Conservation (phyloP, 2,329 filamentous ascomycete species). For the Exophiala aquamarina region DNA sequence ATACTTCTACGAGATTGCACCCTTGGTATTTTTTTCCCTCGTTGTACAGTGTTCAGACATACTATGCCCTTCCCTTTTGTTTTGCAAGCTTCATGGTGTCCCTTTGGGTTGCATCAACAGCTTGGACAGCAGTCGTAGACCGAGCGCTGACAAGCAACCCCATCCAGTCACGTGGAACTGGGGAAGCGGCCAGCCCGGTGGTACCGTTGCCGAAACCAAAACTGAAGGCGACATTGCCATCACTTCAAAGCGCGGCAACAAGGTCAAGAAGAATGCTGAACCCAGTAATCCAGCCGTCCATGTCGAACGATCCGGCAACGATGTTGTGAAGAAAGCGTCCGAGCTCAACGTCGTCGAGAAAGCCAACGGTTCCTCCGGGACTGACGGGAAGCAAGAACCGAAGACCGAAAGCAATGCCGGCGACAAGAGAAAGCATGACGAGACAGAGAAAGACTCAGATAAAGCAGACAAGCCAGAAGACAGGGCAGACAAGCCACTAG, state of each 20-base stretch:
- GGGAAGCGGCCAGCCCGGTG: constrained; percentile 55
- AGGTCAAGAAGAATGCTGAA: constrained; percentile 63
- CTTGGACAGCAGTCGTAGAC: neutral
- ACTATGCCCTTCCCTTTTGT: no score
- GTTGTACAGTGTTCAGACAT: no score
- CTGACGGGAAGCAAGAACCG: constrained; percentile 34
- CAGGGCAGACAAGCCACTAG: constrained; percentile 15
- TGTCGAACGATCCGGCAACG: constrained; percentile 59
- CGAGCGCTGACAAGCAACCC: constrained; percentile 3
- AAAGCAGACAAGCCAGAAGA: constrained; percentile 12
- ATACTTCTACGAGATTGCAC: neutral
- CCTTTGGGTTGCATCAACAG: neutral
- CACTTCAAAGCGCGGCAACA: constrained; percentile 62
- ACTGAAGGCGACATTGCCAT: constrained; percentile 61
- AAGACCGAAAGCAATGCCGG: constrained; percentile 34
- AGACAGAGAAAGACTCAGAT: constrained; percentile 25
- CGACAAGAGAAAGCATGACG: constrained; percentile 39
- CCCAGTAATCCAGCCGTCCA: constrained; percentile 62
- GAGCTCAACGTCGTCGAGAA: constrained; percentile 59
- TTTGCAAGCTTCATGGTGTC: neutral
- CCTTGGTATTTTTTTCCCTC: no score
- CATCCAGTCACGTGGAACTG: constrained; percentile 64
- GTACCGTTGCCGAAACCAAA: constrained; percentile 58
- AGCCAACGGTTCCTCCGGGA: constrained; percentile 23
- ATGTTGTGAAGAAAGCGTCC: constrained; percentile 63